Evolutionary conservation across 805 yeast species (phyloP).

Genomic region (Teunomyces atbi): DNA sequence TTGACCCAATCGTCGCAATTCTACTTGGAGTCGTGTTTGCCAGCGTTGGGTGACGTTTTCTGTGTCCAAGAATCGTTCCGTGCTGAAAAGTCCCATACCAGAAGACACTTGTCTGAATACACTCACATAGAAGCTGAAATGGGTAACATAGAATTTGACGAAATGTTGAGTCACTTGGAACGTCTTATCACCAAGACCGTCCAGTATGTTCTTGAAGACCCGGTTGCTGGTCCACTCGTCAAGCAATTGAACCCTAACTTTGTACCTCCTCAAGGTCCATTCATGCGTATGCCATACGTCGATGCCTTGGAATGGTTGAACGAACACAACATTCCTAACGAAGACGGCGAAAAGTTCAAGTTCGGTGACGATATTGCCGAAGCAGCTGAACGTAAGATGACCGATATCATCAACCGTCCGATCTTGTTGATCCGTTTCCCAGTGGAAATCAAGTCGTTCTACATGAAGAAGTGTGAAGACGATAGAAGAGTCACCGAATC

Average conservation of each 20-base stretch:
- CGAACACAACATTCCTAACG: slow-evolving; percentile 92
- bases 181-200: slow-evolving; percentile 66
- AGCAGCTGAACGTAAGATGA: slow-evolving; percentile 99
- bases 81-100: slow-evolving; percentile 97
- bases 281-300: slow-evolving; percentile 86
- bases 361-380: slow-evolving; percentile 99
- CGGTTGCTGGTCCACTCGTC: slow-evolving; percentile 86
- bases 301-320: slow-evolving; percentile 95
- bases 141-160: slow-evolving; percentile 84
- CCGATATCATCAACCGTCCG: slow-evolving; percentile 90
- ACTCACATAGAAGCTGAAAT: slow-evolving; percentile 97
- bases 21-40: slow-evolving; percentile 93
- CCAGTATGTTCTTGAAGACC: slow-evolving; percentile 79
- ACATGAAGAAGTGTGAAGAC: slow-evolving; percentile 90
- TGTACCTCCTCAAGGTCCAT: slow-evolving; percentile 78
- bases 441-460: slow-evolving; percentile 93
- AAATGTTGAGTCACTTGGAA: slow-evolving; percentile 82
- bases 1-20: slow-evolving; percentile 96
- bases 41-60: slow-evolving; percentile 95
- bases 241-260: slow-evolving; percentile 92
- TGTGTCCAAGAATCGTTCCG: slow-evolving; percentile 98
- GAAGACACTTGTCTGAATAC: slow-evolving; percentile 96
- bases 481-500: slow-evolving; percentile 96
- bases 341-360: slow-evolving; percentile 87
- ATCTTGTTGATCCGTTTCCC: slow-evolving; percentile 94